Base-by-base conservation (phyloP, 202 grass and related monocot genomes). In the Thinopyrum obtusiflorum region DNA sequence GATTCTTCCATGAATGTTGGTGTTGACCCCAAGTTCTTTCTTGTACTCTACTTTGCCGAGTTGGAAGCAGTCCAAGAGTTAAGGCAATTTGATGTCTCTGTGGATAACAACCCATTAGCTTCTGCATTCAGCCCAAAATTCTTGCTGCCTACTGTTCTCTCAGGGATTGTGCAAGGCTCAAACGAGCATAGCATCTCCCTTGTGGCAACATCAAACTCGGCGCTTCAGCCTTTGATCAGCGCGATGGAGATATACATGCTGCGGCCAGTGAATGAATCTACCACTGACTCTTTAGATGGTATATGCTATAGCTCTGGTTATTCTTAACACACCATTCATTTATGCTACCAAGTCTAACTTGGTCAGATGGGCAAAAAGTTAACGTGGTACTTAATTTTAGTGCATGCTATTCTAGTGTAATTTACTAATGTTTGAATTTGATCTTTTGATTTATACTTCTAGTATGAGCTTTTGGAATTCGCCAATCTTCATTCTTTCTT, bases 21-120 rank as follows among this genome's bases (percentile, higher is more conserved):
- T 14, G 7, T 0, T 25, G 6, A 42, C 7, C 21, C 47, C 17
- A 74, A 84, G 20, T 92, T 46, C 64, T 74, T 77, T 8, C 11
- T 78, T 18, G 31, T 82, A 12, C 72, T 94, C 13, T 51, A 90
- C 71, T 90, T 84, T 27, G 3, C 80, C 5, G 89, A 94, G 53
- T 11, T 94, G 35, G 32, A 82, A 27, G 20, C 4, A 0, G 3
- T 82, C 27, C 69, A 31, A 51, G 32, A 62, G 24, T 66, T 86
- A 13, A 60, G 89, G 49, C 82, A 89, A 9, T 94, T 94, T 69
- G 37, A 83, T 32, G 7, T 91, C 25, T 64, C 64, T 73, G 27
- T 85, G 33, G 84, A 94, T 59, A 61, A 67, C 17, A 28, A 5
- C 20, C 6, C n/a, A 13, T 64, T 63, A 11, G 74, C 32, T 23